Percentiles rank a stretch among this genome's conserved stretches.
These are phyloP conservation scores for Cubamyces sp. DNA, from an alignment of 768 basidiomycete species.

Conservation along the genomic window DNA sequence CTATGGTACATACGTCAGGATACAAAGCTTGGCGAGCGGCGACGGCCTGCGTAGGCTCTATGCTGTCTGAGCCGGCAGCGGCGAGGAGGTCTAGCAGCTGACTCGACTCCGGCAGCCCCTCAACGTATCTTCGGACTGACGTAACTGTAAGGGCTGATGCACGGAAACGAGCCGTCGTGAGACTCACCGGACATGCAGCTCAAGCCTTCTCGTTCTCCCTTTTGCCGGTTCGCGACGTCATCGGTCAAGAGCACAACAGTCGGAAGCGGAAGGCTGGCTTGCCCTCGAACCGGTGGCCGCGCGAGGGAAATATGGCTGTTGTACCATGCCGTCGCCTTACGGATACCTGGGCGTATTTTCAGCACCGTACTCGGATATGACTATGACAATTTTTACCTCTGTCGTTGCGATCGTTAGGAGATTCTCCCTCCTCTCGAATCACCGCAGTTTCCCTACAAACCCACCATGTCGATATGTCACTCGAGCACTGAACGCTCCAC, in stretches of 20 bases:
- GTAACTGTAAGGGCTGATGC: not conserved
- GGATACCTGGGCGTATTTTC: constrained; percentile 67
- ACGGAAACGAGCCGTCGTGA: not conserved
- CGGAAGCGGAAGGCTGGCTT: constrained; percentile 49
- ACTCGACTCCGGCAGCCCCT: constrained; percentile 64
- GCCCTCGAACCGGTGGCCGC: constrained; percentile 56
- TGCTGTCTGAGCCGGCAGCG: constrained; percentile 60
- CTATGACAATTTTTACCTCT: constrained; percentile 56
- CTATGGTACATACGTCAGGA: constrained; percentile 58
- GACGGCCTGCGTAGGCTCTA: constrained; percentile 63
- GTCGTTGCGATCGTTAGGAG: constrained; percentile 94
- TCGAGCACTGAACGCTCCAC: constrained; percentile 35
- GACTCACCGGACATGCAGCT: constrained; percentile 61
- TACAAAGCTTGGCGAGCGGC: constrained; percentile 66
- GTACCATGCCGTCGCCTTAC: constrained; percentile 89
- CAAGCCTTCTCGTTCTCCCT: constrained; percentile 70
- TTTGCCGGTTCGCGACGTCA: constrained; percentile 81
- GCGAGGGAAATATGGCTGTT: constrained; percentile 65
- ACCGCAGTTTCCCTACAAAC: constrained; percentile 74
- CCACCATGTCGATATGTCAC: not conserved
- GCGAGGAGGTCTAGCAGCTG: constrained; percentile 84
- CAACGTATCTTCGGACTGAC: constrained; percentile 79
- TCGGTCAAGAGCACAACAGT: constrained; percentile 85
- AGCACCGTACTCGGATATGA: not conserved
- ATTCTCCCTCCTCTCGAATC: constrained; percentile 74